Evolutionary conservation across 352 stramenopile genomes (phyloP).

Genomic region (Halophytophthora polymorphica): DNA sequence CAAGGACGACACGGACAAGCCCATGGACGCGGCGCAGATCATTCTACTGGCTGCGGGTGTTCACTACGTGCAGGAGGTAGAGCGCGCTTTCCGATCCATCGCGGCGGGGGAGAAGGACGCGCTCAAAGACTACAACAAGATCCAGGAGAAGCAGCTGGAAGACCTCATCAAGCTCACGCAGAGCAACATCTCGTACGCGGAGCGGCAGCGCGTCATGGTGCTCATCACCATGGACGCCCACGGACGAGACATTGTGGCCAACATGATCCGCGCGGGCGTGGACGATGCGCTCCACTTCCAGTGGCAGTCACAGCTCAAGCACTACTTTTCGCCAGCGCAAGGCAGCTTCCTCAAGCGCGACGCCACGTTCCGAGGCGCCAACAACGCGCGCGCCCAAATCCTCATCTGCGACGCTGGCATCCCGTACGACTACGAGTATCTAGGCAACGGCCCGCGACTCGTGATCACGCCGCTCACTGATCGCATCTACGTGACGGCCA

Average conservation of each 20-base stretch:
- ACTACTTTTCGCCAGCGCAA: slow-evolving; percentile 88
- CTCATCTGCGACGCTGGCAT: slow-evolving; percentile 92
- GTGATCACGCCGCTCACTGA: slow-evolving; percentile 96
- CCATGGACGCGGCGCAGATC: slow-evolving; percentile 94
- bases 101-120: slow-evolving; percentile 79
- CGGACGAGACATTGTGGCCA: slow-evolving; percentile 93
- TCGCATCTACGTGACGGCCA: slow-evolving; percentile 96
- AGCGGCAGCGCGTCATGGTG: slow-evolving; percentile 94
- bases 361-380: slow-evolving; percentile 78
- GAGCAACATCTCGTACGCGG: slow-evolving; percentile 89
- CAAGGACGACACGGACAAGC: slow-evolving; percentile 85
- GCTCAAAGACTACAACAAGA: slow-evolving; percentile 88
- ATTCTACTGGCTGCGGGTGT: slow-evolving; percentile 91
- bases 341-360: slow-evolving; percentile 91
- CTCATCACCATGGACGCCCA: slow-evolving; percentile 96
- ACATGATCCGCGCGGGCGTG: slow-evolving; percentile 91
- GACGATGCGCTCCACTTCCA: slow-evolving; percentile 86
- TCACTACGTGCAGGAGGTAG: slow-evolving; percentile 93
- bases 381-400: slow-evolving; percentile 81
- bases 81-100: slow-evolving; percentile 79
- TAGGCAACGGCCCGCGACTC: slow-evolving; percentile 92
- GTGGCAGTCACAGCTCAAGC: slow-evolving; percentile 96
- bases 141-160: slow-evolving; percentile 92
- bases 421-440: slow-evolving; percentile 96
- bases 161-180: slow-evolving; percentile 93